Evolutionary conservation across 768 basidiomycete genomes (phyloP).

Genomic region (Leccinellum rugosiceps): DNA sequence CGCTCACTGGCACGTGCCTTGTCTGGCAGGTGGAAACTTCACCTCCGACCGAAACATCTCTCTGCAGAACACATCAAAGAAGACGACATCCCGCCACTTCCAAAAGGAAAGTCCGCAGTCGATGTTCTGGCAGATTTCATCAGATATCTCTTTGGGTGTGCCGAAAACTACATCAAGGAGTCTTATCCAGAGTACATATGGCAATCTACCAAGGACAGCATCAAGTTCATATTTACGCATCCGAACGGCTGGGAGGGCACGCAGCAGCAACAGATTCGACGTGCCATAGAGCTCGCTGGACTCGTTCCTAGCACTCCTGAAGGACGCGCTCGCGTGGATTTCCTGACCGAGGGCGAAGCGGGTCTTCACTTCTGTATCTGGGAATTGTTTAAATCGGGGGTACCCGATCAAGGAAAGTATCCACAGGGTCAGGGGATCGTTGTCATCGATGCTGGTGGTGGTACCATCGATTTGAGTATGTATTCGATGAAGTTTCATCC

Average conservation of each 20-base stretch:
- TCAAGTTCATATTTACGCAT: slow-evolving; percentile 52
- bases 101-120: slow-evolving; percentile 34
- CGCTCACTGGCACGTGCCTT: not conserved
- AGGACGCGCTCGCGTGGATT: slow-evolving; percentile 41
- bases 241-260: slow-evolving; percentile 62
- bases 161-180: slow-evolving; percentile 42
- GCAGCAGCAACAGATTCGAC: slow-evolving; percentile 52
- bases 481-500: slow-evolving; percentile 30
- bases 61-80: slow-evolving; percentile 1
- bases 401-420: slow-evolving; percentile 2
- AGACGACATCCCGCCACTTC: slow-evolving; percentile 37
- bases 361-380: slow-evolving; percentile 53
- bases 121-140: slow-evolving; percentile 46
- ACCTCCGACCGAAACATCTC: slow-evolving; percentile 35
- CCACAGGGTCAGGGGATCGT: slow-evolving; percentile 34
- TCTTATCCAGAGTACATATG: slow-evolving; percentile 42
- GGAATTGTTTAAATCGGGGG: slow-evolving; percentile 22
- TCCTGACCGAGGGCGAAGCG: slow-evolving; percentile 61
- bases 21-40: slow-evolving; percentile 33
- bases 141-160: slow-evolving; percentile 41
- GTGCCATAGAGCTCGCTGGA: slow-evolving; percentile 48
- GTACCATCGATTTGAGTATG: slow-evolving; percentile 39
- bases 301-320: slow-evolving; percentile 39
- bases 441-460: slow-evolving; percentile 49
- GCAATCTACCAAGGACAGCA: slow-evolving; percentile 37